Evolutionary conservation across 495 filamentous ascomycete genomes (phyloP).

Genomic region (Mytilinidion resinicola): DNA sequence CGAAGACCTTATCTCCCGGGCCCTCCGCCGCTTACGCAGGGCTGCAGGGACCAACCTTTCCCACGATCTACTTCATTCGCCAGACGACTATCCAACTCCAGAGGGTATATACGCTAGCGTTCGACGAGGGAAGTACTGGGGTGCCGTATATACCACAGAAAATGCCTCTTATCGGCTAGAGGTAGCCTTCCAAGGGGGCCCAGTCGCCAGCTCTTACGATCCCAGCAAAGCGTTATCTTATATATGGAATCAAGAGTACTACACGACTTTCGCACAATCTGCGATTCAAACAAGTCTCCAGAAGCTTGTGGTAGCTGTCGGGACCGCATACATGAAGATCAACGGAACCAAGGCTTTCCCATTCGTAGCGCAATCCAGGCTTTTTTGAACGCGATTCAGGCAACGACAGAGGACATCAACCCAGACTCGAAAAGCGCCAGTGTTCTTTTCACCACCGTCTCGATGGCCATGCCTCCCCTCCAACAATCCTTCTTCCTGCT

Average conservation of each 20-base stretch:
- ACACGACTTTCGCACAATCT: conserved; percentile 10
- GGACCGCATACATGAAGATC: conserved; percentile 8
- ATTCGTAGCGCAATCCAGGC: conserved; percentile 5
- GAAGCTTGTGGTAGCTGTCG: conserved; percentile 5
- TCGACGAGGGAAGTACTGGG: conserved; percentile 14
- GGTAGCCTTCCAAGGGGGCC: conserved; percentile 10
- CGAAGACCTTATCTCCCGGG: conserved; percentile 6
- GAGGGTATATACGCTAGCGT: conserved; percentile 15
- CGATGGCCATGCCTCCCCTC: conserved; percentile 16
- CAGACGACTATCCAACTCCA: conserved; percentile 16
- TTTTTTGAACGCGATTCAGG: conserved; percentile 10
- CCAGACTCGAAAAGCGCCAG: neutral
- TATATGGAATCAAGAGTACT: conserved; percentile 20
- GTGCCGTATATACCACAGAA: conserved; percentile 4
- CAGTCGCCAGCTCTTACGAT: conserved; percentile 4
- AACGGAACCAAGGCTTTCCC: conserved; percentile 13
- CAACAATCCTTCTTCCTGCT: conserved; percentile 24
- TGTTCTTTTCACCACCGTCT: conserved; percentile 11
- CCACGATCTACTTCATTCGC: conserved; percentile 5
- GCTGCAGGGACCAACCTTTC: conserved; percentile 8
- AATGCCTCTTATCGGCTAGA: conserved; percentile 10
- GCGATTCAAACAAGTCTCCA: conserved; percentile 8
- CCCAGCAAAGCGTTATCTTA: conserved; percentile 10
- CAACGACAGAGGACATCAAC: conserved; percentile 8
- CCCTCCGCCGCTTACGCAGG: conserved; percentile 7